These are phyloP conservation scores for Meripilus lineatus DNA, from an alignment of 1,284 basidiomycete genomes.

Conservation along the genomic window DNA sequence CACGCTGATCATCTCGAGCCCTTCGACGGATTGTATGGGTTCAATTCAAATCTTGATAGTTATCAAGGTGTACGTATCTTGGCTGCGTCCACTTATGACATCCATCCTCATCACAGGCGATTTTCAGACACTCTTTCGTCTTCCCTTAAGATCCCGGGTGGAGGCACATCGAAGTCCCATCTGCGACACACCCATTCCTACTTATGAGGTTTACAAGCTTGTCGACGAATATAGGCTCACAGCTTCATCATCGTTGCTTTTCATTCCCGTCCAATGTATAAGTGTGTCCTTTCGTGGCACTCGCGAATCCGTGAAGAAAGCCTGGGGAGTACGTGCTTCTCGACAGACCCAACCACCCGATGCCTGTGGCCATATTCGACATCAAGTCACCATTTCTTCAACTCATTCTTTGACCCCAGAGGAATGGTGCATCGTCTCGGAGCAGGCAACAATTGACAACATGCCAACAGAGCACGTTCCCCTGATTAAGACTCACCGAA, in stretches of 20 bases:
- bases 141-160: slow-evolving; percentile 31
- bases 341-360: no score
- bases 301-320: no score
- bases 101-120: not conserved
- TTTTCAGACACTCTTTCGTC: slow-evolving; percentile 42
- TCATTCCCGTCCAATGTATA: slow-evolving; percentile 9
- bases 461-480: not conserved
- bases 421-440: slow-evolving; percentile 1
- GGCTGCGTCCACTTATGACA: not conserved
- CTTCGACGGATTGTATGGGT: slow-evolving; percentile 36
- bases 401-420: not conserved
- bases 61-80: slow-evolving; percentile 37
- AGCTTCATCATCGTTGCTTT: slow-evolving; percentile 12
- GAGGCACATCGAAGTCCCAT: slow-evolving; percentile 11
- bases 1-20: slow-evolving; percentile 36
- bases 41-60: slow-evolving; percentile 20
- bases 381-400: not conserved
- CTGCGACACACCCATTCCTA: slow-evolving; percentile 2
- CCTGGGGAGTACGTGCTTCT: no score
- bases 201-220: slow-evolving; percentile 8
- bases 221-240: slow-evolving; percentile 7
- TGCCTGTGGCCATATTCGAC: not conserved
- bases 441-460: not conserved
- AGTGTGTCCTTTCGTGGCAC: not conserved
- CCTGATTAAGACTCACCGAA: not conserved